These are phyloP conservation scores for Rutidosis leptorrhynchoides DNA, from an alignment of 129 eudicot genomes.

Conservation along the genomic window DNA sequence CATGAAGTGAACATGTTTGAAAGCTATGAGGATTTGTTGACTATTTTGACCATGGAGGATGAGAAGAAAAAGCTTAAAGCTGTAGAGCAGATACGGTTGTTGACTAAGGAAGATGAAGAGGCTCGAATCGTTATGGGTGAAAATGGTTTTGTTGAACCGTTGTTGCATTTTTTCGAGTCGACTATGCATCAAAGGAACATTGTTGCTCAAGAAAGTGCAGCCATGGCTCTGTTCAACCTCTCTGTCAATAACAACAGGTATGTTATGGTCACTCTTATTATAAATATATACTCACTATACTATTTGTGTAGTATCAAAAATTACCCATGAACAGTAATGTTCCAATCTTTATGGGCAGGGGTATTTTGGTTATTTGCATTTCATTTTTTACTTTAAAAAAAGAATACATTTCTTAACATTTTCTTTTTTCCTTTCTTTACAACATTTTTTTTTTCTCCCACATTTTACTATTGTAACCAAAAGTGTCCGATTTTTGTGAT, in stretches of 20 bases:
- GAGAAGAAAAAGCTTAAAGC: slow-evolving; percentile 54
- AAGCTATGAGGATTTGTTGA: slow-evolving; percentile 53
- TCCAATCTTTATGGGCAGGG: too few species aligned
- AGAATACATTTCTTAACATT: too few species aligned
- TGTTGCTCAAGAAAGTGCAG: slow-evolving; percentile 74
- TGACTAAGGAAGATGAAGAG: slow-evolving; percentile 89
- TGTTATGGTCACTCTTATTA: slow-evolving; percentile 5
- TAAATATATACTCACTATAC: too few species aligned
- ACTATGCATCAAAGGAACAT: slow-evolving; percentile 45
- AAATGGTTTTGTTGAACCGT: slow-evolving; percentile 83
- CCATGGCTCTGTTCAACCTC: slow-evolving; percentile 94
- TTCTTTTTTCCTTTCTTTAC: too few species aligned
- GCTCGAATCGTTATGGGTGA: slow-evolving; percentile 84
- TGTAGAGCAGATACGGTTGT: slow-evolving; percentile 65
- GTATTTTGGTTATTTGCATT: too few species aligned
- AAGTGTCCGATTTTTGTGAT: too few species aligned
- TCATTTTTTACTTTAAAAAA: too few species aligned
- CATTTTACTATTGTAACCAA: too few species aligned
- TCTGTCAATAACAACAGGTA: slow-evolving; percentile 91
- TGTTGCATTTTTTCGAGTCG: slow-evolving; percentile 55
- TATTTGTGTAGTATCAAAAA: too few species aligned
- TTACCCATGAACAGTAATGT: not conserved
- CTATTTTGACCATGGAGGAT: slow-evolving; percentile 45
- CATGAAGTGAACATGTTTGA: slow-evolving; percentile 39
- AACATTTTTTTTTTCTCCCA: too few species aligned